A percentile compares a stretch with the other conserved stretches of the same genome.
Conservation (phyloP, 768 basidiomycete genomes). For the Sistotremastrum suecicum region DNA sequence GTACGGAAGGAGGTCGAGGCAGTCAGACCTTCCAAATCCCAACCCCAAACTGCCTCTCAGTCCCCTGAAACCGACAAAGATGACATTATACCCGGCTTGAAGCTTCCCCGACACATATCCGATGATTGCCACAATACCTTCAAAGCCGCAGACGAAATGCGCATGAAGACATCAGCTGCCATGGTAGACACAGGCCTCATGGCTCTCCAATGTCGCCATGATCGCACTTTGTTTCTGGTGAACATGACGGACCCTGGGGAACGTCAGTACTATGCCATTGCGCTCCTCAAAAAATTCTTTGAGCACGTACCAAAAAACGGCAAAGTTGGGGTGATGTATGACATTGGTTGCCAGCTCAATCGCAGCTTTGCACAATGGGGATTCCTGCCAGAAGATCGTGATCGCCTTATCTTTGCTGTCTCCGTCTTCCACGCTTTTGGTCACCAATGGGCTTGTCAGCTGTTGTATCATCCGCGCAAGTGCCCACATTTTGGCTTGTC, state of each 20-base stretch:
- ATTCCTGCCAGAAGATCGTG: too few relatives aligned
- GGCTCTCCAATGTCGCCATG: slow-evolving; percentile 4
- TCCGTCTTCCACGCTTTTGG: too few relatives aligned
- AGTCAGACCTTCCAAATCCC: too few relatives aligned
- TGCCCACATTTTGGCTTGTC: too few relatives aligned
- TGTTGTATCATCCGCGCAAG: too few relatives aligned
- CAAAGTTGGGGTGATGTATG: slow-evolving; percentile 3
- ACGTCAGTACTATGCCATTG: slow-evolving; percentile 4
- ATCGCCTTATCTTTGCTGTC: too few relatives aligned
- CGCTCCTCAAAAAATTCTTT: not conserved
- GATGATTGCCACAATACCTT: slow-evolving; percentile 5
- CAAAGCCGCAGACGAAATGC: slow-evolving; percentile 4
- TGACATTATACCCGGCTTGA: too few relatives aligned
- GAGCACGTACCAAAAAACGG: not conserved
- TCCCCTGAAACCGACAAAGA: too few relatives aligned
- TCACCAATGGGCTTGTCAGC: too few relatives aligned
- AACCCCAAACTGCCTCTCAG: too few relatives aligned
- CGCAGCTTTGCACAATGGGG: not conserved
- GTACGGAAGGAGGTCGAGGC: too few relatives aligned
- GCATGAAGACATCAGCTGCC: slow-evolving; percentile 1
- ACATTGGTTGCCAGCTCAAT: slow-evolving; percentile 4
- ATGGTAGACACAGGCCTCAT: slow-evolving; percentile 5
- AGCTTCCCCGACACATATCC: too few relatives aligned
- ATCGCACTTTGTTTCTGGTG: slow-evolving; percentile 1
- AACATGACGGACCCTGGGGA: slow-evolving; percentile 5